Percentiles rank a stretch among this genome's conserved stretches.
These are phyloP conservation scores for Arachnomyces sp. DNA, from an alignment of 2,329 filamentous ascomycete species.

Conservation along the genomic window DNA sequence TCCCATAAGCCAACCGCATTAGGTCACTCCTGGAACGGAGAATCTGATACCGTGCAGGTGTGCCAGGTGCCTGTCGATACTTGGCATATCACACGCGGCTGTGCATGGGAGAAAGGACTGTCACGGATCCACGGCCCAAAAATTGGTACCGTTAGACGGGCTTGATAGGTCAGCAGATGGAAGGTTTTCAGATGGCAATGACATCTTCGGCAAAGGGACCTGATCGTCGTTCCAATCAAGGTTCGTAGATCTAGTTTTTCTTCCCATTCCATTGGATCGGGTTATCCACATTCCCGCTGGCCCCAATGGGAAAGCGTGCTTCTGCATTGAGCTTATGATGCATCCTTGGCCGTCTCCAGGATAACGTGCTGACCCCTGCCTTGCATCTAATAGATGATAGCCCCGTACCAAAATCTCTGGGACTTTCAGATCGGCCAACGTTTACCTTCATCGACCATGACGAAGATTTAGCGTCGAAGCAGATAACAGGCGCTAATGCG, in stretches of 20 bases:
- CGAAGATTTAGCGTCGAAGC: constrained; percentile 31
- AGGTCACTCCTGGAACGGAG: too few species aligned
- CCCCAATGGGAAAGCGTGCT: background rate
- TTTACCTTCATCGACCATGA: constrained; percentile 38
- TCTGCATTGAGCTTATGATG: too few species aligned
- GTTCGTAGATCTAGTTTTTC: constrained; percentile 13
- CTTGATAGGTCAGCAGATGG: too few species aligned
- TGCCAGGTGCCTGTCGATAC: too few species aligned
- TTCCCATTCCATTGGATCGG: background rate
- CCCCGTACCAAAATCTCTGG: constrained; percentile 13
- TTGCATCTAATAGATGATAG: background rate
- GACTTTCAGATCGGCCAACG: constrained; percentile 22
- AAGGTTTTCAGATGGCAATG: constrained; percentile 11
- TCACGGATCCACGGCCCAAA: too few species aligned
- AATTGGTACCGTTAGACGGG: too few species aligned
- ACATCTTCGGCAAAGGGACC: constrained; percentile 11
- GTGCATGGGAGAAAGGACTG: too few species aligned
- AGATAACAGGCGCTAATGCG: constrained; percentile 32
- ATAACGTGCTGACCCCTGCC: too few species aligned
- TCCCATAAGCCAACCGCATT: too few species aligned
- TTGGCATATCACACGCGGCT: too few species aligned
- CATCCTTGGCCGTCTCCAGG: too few species aligned
- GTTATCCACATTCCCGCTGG: background rate
- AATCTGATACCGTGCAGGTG: too few species aligned
- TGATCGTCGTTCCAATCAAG: constrained; percentile 16